phyloP scores from a whole-genome alignment of 2,329 filamentous ascomycete genomes.

The Emergomyces pasteurianus region DNA sequence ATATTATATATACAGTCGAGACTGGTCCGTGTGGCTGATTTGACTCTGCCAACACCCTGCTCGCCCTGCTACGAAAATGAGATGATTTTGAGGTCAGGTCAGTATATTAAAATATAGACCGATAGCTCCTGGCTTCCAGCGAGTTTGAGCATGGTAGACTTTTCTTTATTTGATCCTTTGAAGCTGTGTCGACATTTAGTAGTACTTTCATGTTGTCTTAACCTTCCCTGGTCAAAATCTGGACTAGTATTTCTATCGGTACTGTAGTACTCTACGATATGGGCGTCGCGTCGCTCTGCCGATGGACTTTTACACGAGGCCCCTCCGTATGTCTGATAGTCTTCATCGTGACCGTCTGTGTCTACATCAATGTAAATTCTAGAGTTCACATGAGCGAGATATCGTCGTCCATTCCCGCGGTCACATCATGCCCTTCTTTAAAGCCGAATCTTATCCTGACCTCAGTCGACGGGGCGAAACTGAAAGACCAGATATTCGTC shows the following conservation, averaged over 20 bases:
- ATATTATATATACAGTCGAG: too few relatives aligned
- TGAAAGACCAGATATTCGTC: not conserved
- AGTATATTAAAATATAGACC: not conserved
- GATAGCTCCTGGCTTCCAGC: not conserved
- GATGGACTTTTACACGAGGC: not conserved
- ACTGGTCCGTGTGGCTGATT: too few relatives aligned
- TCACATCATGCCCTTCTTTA: not conserved
- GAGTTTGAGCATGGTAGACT: not conserved
- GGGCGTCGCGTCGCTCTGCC: not conserved
- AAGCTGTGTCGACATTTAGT: not conserved
- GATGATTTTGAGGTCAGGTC: not conserved
- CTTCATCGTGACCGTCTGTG: not conserved
- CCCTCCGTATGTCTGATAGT: not conserved
- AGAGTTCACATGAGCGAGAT: not conserved
- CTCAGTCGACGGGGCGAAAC: not conserved
- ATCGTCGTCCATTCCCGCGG: not conserved
- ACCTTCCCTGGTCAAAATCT: not conserved
- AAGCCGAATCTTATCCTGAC: not conserved
- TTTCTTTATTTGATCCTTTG: not conserved
- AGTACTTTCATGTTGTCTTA: not conserved
- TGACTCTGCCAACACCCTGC: not conserved
- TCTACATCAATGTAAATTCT: not conserved
- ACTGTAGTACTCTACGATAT: not conserved
- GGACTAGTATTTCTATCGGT: not conserved
- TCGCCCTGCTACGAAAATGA: not conserved